Percentiles rank a stretch among this genome's conserved stretches.
phyloP scores from a whole-genome alignment of 306 rosid genomes.

The Gastrolobium villosum region DNA sequence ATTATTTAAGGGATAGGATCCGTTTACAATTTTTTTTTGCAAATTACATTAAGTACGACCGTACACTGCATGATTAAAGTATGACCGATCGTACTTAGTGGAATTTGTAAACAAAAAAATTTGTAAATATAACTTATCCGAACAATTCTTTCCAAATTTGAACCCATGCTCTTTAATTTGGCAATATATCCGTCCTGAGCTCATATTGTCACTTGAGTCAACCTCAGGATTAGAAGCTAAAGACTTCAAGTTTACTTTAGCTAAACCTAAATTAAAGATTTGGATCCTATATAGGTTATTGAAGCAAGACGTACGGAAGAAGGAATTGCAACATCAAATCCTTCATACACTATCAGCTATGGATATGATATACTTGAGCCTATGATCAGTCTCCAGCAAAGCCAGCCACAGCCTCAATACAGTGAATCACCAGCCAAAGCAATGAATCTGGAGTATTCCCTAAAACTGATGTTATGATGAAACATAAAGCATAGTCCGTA shows the following conservation, averaged over 20 bases:
- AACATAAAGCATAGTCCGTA: not conserved
- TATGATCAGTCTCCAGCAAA: conserved; percentile 66
- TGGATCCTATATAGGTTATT: conserved; percentile 54
- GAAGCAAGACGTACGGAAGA: conserved; percentile 51
- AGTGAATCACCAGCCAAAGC: conserved; percentile 49
- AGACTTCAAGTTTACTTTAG: conserved; percentile 36
- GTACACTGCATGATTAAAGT: too few species aligned
- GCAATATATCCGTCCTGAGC: too few species aligned
- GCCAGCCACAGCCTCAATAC: conserved; percentile 63
- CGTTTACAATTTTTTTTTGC: too few species aligned
- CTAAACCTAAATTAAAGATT: conserved; percentile 34
- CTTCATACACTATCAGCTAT: conserved; percentile 42
- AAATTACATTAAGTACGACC: too few species aligned
- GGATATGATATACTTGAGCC: conserved; percentile 55
- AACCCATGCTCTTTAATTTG: too few species aligned
- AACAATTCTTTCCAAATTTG: too few species aligned
- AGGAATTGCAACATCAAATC: conserved; percentile 44
- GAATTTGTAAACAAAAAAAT: too few species aligned
- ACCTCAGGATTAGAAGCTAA: not conserved
- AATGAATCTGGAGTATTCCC: conserved; percentile 63
- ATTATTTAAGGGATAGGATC: too few species aligned
- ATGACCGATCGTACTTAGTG: too few species aligned
- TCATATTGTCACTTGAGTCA: too few species aligned
- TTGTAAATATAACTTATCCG: too few species aligned
- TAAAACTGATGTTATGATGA: conserved; percentile 31